A percentile compares a stretch with the other conserved stretches of the same genome.
Evolutionary conservation across 108 stramenopile genomes (phyloP).

Genomic region (Cyclostephanos tholiformis): DNA sequence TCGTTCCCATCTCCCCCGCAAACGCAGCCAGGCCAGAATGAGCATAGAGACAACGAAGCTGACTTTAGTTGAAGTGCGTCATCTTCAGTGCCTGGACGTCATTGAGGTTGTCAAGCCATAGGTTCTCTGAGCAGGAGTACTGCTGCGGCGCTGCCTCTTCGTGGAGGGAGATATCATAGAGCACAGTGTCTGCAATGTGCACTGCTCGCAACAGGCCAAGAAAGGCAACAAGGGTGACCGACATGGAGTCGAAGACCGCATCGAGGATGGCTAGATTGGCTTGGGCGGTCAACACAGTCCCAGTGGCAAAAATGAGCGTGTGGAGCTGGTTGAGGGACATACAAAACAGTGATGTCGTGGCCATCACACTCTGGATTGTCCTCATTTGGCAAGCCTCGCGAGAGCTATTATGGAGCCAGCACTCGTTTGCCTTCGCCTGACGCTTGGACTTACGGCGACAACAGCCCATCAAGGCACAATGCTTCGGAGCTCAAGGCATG

Average conservation of each 20-base stretch:
- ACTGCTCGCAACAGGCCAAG: not conserved
- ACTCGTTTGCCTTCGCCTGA: not conserved
- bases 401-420: conserved; percentile 7
- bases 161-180: not conserved
- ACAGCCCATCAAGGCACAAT: no score
- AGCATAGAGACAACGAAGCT: no score
- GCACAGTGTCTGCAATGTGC: not conserved
- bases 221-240: not conserved
- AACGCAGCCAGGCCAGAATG: no score
- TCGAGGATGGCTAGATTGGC: no score
- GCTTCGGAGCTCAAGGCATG: no score
- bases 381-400: no score
- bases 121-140: not conserved
- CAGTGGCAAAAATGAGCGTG: not conserved
- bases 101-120: not conserved
- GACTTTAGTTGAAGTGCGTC: no score
- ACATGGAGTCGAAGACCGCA: not conserved
- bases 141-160: not conserved
- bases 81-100: not conserved
- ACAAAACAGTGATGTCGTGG: no score
- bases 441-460: no score
- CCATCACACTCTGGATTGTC: no score
- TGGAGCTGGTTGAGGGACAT: not conserved
- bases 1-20: no score
- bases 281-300: no score